Base-by-base conservation (phyloP, 1,139 yeast genomes). In the Geotrichum aggregatum region DNA sequence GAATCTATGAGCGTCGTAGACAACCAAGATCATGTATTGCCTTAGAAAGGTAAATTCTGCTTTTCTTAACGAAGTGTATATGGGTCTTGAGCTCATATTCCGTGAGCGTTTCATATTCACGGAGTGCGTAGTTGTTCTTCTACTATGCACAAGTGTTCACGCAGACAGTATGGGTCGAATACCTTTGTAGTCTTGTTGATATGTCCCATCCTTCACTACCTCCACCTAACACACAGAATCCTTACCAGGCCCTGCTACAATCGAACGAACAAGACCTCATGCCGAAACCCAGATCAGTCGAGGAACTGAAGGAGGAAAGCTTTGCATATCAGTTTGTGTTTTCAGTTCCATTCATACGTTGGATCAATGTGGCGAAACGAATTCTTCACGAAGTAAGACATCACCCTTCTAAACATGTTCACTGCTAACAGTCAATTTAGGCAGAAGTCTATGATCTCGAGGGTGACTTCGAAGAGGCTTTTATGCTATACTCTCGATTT, bases 401-500 rank as follows among this genome's bases (percentile, higher is more conserved):
- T 24, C 16, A 18, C 36, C 26, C 28, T 14, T 18, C 31, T 6
- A 11, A 7, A 33, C 3, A 13, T 26, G 33, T 5, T 5, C 2
- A 13, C 3, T 19, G 34, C 41, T 47, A 44, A 52, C 44, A 33
- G 18, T 2, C 31, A 8, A 14, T 34, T 58, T 71, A 79, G 70
- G 82, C 81, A 0, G 68, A 69, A 36, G 64, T 73, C 14, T 78
- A 74, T 62, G 69, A 70, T 21, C 54, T 60, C 3, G 79, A 74
- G 45, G 64, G 67, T 18, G 67, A 71, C 14, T 63, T 65, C 47
- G 74, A 71, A 39, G 76, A 76, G 55, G 78, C 82, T 1, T 79
- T 74, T 57, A 63, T 76, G n/a, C 63, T 79, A 47, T 77, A 76
- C 59, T 63, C 73, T 35, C 63, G 83, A 50, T 77, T 74, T 58